Evolutionary conservation across 2,329 filamentous ascomycete genomes (phyloP), one percentile per base, ranked within the genome.

Genomic region (Penicillium corylophilum): DNA sequence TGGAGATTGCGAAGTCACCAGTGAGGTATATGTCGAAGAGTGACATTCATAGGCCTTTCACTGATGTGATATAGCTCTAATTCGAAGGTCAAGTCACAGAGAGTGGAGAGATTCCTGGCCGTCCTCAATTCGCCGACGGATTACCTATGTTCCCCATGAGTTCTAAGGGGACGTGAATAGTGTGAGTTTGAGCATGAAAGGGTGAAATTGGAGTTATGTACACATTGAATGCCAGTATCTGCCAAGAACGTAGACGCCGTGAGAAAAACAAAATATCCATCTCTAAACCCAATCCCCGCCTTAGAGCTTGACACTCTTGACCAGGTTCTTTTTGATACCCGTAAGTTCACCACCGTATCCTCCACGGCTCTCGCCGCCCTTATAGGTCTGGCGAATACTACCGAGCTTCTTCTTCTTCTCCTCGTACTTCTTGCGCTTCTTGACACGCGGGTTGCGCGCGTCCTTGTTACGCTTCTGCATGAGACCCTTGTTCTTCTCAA

Each of bases 401-500:
- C 84, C 85, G 68, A 97, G 75, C 81, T 97, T 96, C 89, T 96
- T 97, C 83, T 93, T 88, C 82, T 95, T 96, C 73, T 91, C 88
- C 69, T 95, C 91, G 72, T 85, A 99, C 84, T 90, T 91, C 84
- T 90, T 90, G 74, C 90, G 85, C 87, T 96, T 97, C 87, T 97
- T 99, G 60, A 97, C 93, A 71, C 94, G 82, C 31, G 94, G 92
- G 76, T 99, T 99, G 57, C 93, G 81, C 52, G 91, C 88, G 64
- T 95, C 92, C 84, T 99, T 97, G 81, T 88, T 95, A 58, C 93
- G 82, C 73, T 88, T 87, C 42, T 92, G 90, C 53, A 90, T 86
- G 57, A 99, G 77, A 28, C 94, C 94, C 82, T 96, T 96, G 76
- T 99, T 99, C 84, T 97, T 96, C 77, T 92, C 84, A 67, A 99